These are phyloP conservation scores for Penicillium tannophilum DNA, from an alignment of 495 filamentous ascomycete genomes.

Conservation along the genomic window DNA sequence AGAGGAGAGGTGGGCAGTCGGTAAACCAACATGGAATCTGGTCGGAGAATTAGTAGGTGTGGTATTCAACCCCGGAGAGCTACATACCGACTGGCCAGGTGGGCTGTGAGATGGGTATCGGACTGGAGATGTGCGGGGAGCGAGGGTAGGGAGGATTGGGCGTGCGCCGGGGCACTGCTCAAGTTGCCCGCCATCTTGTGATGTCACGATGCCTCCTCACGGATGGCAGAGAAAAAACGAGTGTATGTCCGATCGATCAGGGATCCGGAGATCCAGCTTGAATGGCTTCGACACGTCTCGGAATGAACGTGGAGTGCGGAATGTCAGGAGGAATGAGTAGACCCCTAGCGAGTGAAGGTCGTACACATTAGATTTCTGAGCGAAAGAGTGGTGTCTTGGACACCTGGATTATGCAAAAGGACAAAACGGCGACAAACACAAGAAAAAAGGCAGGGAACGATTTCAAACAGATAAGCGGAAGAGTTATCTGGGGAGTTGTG, in stretches of 20 bases:
- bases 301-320: constrained; percentile 32
- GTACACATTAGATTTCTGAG: constrained; percentile 9
- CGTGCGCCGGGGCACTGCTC: constrained; percentile 60
- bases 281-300: constrained; percentile 16
- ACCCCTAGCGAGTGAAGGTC: constrained; percentile 24
- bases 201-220: constrained; percentile 24
- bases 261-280: constrained; percentile 2
- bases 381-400: not conserved
- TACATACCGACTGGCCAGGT: constrained; percentile 82
- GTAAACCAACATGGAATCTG: constrained; percentile 82
- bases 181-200: constrained; percentile 40
- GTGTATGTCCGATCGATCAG: constrained; percentile 19
- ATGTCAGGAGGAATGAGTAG: constrained; percentile 30
- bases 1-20: constrained; percentile 83
- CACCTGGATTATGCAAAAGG: not conserved
- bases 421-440: not conserved
- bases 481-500: constrained; percentile 1
- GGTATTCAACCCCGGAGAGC: not conserved
- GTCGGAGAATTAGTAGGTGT: constrained; percentile 20
- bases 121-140: constrained; percentile 91
- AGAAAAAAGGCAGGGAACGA: constrained; percentile 4
- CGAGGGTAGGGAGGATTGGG: constrained; percentile 85
- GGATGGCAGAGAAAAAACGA: constrained; percentile 21
- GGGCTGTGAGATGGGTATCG: constrained; percentile 92
- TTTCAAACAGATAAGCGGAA: too few relatives aligned